These are phyloP conservation scores for Kodamaea neixiangensis DNA, from an alignment of 805 yeast species.

Conservation along the genomic window DNA sequence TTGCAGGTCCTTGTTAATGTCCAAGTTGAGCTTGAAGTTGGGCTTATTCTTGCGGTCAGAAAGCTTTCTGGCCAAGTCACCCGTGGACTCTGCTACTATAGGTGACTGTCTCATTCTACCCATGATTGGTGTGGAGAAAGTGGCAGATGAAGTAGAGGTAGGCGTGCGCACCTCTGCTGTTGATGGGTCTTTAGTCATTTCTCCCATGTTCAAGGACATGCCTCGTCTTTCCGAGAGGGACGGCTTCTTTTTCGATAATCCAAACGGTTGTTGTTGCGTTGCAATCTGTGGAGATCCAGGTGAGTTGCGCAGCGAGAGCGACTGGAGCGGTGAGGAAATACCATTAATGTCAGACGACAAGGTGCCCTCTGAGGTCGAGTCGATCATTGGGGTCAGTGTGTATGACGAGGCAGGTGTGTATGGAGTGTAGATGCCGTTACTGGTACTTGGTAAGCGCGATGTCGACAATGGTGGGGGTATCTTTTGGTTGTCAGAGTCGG, in stretches of 20 bases:
- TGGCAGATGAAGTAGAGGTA: background rate
- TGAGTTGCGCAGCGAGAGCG: background rate
- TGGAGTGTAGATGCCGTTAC: constrained; percentile 1
- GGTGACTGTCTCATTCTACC: constrained; percentile 5
- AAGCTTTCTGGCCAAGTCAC: constrained; percentile 37
- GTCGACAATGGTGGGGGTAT: background rate
- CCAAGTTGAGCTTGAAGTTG: constrained; percentile 38
- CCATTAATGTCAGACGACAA: background rate
- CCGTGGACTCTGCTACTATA: constrained; percentile 23
- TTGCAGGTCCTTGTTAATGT: constrained; percentile 16
- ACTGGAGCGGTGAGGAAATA: background rate
- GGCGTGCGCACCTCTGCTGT: constrained; percentile 3
- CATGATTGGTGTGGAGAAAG: background rate
- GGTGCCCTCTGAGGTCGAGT: background rate
- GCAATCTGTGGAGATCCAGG: constrained; percentile 5
- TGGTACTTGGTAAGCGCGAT: background rate
- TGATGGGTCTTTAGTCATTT: constrained; percentile 15
- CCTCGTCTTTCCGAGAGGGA: constrained; percentile 58
- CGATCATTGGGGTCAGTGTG: constrained; percentile 4
- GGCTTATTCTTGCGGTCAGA: constrained; percentile 43
- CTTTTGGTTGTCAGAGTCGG: background rate
- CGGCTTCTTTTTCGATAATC: constrained; percentile 31
- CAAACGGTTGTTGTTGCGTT: constrained; percentile 1
- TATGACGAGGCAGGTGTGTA: constrained; percentile 5
- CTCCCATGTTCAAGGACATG: constrained; percentile 48